Evolutionary conservation across 2,329 filamentous ascomycete genomes (phyloP), one percentile per base, ranked within the genome.

Genomic region (Parafenestella ontariensis): DNA sequence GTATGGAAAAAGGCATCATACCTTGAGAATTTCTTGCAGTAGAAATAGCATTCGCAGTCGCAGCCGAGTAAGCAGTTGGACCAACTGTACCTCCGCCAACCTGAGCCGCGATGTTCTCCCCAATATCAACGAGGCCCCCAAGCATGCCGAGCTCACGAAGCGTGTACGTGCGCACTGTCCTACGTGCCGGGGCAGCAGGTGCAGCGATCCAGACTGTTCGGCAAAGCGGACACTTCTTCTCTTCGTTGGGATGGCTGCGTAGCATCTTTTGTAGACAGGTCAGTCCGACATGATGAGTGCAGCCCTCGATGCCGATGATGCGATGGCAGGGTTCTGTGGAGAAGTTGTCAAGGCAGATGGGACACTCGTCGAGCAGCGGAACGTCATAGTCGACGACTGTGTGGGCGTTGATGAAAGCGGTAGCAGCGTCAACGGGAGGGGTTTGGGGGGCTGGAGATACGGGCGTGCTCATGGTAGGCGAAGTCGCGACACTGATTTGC

Each of bases 151-250:
- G n/a, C n/a, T 18, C 42, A 43, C 24, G 29, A 24, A 24, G 46
- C 13, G 11, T 33, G 17, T 3, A 24, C 28, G 21, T n/a, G 23
- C 29, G 46, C 8, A 11, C 4, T 13, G 26, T 13, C n/a, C 2
- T 11, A 17, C 8, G 21, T 17, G 34, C 15, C 17, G 26, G 3
- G 23, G 15, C 15, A 34, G 20, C 39, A 17, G 21, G 11, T 9
- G 21, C 17, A 21, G 43, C 40, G 6, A 62, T 56, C 65, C 65
- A 70, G n/a, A 61, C 17, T 2, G 63, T 50, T 11, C 66, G 61
- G 40, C 66, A 69, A n/a, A 66, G 17, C 5, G 61, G 63, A 44
- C 66, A 68, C 15, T 34, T 58, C 50, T 63, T 68, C n/a, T 59
- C 56, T 9, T 50, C 39, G 5, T 20, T 20, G 1, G 57, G 51